Evolutionary conservation across 2,329 filamentous ascomycete genomes (phyloP).

Genomic region (Zymoseptoria pseudotritici): DNA sequence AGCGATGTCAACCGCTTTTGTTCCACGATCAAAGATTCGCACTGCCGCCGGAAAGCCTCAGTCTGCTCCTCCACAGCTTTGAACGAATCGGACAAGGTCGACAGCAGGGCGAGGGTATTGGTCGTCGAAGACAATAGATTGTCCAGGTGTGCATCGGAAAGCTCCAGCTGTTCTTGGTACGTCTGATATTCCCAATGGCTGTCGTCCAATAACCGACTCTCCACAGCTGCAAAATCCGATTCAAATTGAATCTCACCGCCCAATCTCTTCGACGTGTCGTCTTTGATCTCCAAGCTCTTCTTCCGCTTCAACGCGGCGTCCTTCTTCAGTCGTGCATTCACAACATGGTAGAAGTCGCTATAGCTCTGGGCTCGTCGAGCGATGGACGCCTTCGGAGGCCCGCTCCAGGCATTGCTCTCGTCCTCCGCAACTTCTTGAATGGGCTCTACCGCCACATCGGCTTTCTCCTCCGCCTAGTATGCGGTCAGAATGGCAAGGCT

Average conservation of each 20-base stretch:
- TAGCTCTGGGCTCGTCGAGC: constrained; percentile 66
- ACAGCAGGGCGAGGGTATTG: constrained; percentile 65
- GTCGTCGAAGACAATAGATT: constrained; percentile 70
- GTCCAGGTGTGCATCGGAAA: constrained; percentile 76
- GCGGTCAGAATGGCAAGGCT: constrained; percentile 35
- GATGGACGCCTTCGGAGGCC: constrained; percentile 59
- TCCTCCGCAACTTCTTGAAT: constrained; percentile 50
- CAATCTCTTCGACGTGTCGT: constrained; percentile 22
- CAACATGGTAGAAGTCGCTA: constrained; percentile 65
- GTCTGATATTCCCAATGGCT: constrained; percentile 82
- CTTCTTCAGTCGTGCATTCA: constrained; percentile 46
- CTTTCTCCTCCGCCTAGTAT: constrained; percentile 48
- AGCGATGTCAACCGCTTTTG: constrained; percentile 72
- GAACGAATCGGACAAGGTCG: constrained; percentile 77
- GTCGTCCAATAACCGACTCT: constrained; percentile 65
- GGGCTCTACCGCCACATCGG: constrained; percentile 48
- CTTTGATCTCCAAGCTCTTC: constrained; percentile 22
- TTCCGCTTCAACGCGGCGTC: constrained; percentile 39
- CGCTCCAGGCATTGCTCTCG: constrained; percentile 42
- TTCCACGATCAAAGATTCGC: constrained; percentile 76
- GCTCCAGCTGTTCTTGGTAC: constrained; percentile 72
- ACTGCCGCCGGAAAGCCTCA: constrained; percentile 85
- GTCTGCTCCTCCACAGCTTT: constrained; percentile 82
- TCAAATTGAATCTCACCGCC: constrained; percentile 47
- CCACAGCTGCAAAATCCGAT: constrained; percentile 51